These are phyloP conservation scores for Camellia japonica DNA, from an alignment of 148 eudicot genomes.

Conservation along the genomic window DNA sequence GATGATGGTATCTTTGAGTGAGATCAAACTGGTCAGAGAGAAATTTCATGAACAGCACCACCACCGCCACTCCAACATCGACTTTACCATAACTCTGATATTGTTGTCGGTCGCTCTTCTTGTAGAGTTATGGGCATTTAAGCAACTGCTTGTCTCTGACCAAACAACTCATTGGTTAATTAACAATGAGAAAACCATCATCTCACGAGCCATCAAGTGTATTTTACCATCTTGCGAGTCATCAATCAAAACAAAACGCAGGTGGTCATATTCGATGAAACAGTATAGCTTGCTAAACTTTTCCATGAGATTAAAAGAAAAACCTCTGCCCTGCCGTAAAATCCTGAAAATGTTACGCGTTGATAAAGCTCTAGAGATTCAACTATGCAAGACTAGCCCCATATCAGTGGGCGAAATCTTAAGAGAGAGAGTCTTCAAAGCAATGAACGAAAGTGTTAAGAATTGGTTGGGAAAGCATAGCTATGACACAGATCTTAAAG, in stretches of 20 bases:
- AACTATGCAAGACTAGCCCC: not conserved
- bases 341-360: not conserved
- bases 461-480: too few species aligned
- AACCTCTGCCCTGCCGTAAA: too few species aligned
- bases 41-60: not conserved
- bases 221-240: not conserved
- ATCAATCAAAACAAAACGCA: not conserved
- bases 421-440: rapidly evolving
- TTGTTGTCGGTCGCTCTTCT: not conserved
- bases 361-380: not conserved
- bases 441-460: rapidly evolving
- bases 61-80: not conserved
- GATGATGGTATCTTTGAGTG: not conserved
- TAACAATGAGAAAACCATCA: not conserved
- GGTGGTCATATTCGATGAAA: not conserved
- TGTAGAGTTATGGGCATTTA: not conserved
- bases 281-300: not conserved
- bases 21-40: not conserved
- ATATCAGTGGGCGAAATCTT: not conserved
- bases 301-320: not conserved
- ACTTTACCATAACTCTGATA: not conserved
- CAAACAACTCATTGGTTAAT: slow-evolving; percentile 1
- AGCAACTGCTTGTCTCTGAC: not conserved
- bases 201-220: not conserved
- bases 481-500: not conserved